Percentiles rank a stretch among this genome's conserved stretches.
Conservation (phyloP, 1,284 basidiomycete genomes). For the Violaceomyces palustris region DNA sequence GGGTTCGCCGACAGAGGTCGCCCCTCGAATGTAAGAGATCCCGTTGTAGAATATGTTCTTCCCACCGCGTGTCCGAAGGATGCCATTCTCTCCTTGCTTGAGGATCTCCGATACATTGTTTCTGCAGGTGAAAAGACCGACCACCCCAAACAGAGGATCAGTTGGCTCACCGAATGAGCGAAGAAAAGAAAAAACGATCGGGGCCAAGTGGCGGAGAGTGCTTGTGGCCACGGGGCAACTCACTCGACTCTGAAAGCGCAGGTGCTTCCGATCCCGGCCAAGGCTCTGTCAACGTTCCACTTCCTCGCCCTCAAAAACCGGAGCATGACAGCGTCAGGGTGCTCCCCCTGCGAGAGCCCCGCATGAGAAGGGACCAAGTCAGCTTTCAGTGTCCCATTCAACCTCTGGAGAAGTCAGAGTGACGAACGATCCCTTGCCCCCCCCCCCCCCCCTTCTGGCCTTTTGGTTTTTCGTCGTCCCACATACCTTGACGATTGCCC, state of each 20-base stretch:
- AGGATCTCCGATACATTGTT: constrained; percentile 34
- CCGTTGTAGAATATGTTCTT: constrained; percentile 43
- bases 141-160: not conserved
- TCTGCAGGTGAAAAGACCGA: constrained; percentile 22
- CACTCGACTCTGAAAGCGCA: constrained; percentile 27
- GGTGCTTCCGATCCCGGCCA: constrained; percentile 37
- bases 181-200: not conserved
- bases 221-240: constrained; percentile 2
- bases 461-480: not conserved
- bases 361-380: not conserved
- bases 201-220: no score
- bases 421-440: no score
- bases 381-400: not conserved
- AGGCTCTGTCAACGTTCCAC: constrained; percentile 40
- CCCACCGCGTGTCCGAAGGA: constrained; percentile 35
- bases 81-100: constrained; percentile 29
- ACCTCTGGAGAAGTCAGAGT: no score
- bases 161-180: not conserved
- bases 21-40: constrained; percentile 38
- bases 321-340: constrained; percentile 49
- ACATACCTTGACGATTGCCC: constrained; percentile 36
- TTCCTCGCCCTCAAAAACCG: constrained; percentile 53
- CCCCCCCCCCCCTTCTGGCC: not conserved
- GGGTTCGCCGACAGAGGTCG: constrained; percentile 34
- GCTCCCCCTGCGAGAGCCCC: constrained; percentile 28